phyloP scores from a whole-genome alignment of 2,329 filamentous ascomycete genomes.

The Microdochium nivale region DNA sequence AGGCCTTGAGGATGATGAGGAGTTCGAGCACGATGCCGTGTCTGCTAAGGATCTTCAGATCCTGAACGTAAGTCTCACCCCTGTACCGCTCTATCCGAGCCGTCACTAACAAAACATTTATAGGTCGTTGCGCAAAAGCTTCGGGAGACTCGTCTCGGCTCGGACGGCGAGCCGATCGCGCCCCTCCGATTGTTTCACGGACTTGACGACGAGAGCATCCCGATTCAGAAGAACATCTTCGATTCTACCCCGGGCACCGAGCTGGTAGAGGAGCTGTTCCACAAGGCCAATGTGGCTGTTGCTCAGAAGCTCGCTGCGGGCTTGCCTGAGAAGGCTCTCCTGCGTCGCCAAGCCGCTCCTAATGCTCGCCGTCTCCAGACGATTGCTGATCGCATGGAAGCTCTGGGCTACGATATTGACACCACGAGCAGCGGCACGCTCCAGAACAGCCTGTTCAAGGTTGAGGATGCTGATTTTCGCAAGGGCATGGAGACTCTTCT shows the following conservation, averaged over 20 bases:
- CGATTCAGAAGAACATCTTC: conserved; percentile 93
- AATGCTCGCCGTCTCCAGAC: conserved; percentile 83
- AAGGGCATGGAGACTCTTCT: conserved; percentile 97
- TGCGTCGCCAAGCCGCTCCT: conserved; percentile 77
- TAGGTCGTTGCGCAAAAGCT: conserved; percentile 80
- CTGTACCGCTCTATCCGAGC: background rate
- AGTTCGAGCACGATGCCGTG: conserved; percentile 55
- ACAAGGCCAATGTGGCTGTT: conserved; percentile 86
- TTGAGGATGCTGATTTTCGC: conserved; percentile 79
- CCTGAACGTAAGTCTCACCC: conserved; percentile 50
- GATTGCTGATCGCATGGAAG: conserved; percentile 87
- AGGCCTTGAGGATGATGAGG: conserved; percentile 57
- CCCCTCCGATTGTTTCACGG: conserved; percentile 85
- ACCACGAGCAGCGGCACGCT: conserved; percentile 80
- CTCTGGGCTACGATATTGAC: conserved; percentile 84
- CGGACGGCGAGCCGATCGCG: conserved; percentile 70
- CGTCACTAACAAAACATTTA: background rate
- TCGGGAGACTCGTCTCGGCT: conserved; percentile 76
- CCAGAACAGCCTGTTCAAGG: conserved; percentile 90
- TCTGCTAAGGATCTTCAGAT: conserved; percentile 71
- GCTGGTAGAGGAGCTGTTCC: conserved; percentile 87
- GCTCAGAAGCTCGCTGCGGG: conserved; percentile 73
- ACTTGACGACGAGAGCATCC: conserved; percentile 95
- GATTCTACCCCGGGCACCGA: conserved; percentile 84
- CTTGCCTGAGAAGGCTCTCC: conserved; percentile 84